A percentile compares a stretch with the other conserved stretches of the same genome.
Conservation (phyloP, 805 yeast genomes). For the Teunomyces cretensis region DNA sequence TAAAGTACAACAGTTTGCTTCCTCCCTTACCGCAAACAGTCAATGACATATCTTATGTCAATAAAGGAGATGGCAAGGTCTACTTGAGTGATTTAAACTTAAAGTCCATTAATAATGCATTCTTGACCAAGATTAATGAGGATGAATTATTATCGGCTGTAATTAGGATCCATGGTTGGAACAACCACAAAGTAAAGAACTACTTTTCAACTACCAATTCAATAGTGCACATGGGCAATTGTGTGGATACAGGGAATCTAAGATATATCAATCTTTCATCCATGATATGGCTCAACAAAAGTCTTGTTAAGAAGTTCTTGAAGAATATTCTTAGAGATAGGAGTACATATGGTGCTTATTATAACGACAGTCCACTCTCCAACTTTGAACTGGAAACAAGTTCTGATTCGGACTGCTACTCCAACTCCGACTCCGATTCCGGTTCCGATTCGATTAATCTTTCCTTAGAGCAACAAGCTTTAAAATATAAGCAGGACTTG, state of each 20-base stretch:
- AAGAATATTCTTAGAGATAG: slow-evolving; percentile 21
- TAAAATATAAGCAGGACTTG: slow-evolving; percentile 18
- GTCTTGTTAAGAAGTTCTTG: slow-evolving; percentile 34
- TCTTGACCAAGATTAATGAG: slow-evolving; percentile 31
- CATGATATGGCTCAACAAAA: slow-evolving; percentile 49
- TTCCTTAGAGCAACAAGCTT: neutral
- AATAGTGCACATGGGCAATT: neutral
- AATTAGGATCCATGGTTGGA: slow-evolving; percentile 25
- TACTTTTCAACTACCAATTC: slow-evolving; percentile 2
- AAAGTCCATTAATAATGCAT: slow-evolving; percentile 35
- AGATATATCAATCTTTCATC: slow-evolving; percentile 41
- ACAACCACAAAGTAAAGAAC: neutral
- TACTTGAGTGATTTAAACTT: slow-evolving; percentile 42
- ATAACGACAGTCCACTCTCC: neutral
- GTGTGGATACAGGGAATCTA: slow-evolving; percentile 18
- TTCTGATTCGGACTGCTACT: neutral
- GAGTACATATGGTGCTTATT: neutral
- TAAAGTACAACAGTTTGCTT: slow-evolving; percentile 38
- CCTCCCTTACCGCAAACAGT: slow-evolving; percentile 35
- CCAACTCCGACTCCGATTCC: neutral
- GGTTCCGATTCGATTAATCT: neutral
- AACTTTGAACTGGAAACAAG: neutral
- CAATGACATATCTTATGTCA: slow-evolving; percentile 28
- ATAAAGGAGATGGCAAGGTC: slow-evolving; percentile 23
- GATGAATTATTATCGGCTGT: slow-evolving; percentile 29